Evolutionary conservation across 163 green algal species (phyloP), one percentile per base, ranked within the genome.

Genomic region (Chlorella variabilis): DNA sequence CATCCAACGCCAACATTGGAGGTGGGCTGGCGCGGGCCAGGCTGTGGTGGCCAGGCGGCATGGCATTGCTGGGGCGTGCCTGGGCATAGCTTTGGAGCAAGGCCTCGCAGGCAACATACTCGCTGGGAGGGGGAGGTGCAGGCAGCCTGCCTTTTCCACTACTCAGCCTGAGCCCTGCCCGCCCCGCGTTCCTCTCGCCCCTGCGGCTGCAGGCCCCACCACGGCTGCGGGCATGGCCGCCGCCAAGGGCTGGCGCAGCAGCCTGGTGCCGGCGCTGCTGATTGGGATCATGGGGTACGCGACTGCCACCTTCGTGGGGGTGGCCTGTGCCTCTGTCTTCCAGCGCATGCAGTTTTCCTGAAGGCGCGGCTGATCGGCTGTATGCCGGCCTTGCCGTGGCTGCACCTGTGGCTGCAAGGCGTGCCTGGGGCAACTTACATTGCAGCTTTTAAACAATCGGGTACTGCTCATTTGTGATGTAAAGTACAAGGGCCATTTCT

Each of bases 1-100:
- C 91, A 20, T 91, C 84, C 34, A 95, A 95, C 77, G 91, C 91
- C 38, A 92, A 92, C 75, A 84, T 95, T 31, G 91, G 91, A 33
- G 76, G 76, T 82, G 76, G 27, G 76, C 4, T 36, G n/a, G 13
- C 23, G 25, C 8, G 2, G 25, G 6, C 25, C 4, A n/a, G 11
- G 1, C n/a, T 74, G 66, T 74, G n/a, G 1, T 41, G 4, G n/a
- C 0, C 29, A 17, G 34, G 18, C 2, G 38, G 59, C 59, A 68
- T 42, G 29, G 7, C 45, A 54, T 11, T 54, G 45, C 45, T 54
- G 45, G 11, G 11, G 11, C 45, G 15, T 41, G 29, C 27, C 29
- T 27, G 59, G 15, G 21, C 15, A 15, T 21, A 8, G 4, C n/a
- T n/a, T n/a, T n/a, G n/a, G n/a, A n/a, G n/a, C n/a, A n/a, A n/a